phyloP scores from a whole-genome alignment of 2,329 filamentous ascomycete genomes.

The Blumeriella jaapii region DNA sequence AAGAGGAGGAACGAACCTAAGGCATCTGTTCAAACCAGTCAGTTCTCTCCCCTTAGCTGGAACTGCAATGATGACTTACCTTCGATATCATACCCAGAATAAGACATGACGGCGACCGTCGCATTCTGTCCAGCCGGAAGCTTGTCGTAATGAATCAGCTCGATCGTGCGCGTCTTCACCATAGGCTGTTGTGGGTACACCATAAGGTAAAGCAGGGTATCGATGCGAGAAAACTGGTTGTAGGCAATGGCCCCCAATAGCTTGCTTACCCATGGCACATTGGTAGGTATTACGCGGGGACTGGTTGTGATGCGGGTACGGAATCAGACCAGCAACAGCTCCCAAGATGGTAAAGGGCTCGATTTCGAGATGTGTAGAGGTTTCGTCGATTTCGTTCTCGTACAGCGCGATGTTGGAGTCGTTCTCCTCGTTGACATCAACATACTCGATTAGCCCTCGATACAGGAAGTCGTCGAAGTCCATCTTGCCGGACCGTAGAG shows the following conservation, averaged over 20 bases:
- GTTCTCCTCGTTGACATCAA: slow-evolving; percentile 98
- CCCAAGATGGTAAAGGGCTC: slow-evolving; percentile 96
- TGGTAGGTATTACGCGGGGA: slow-evolving; percentile 98
- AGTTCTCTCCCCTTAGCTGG: no score
- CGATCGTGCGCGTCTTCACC: slow-evolving; percentile 94
- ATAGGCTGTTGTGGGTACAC: slow-evolving; percentile 97
- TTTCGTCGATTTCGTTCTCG: slow-evolving; percentile 69
- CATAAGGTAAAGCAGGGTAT: slow-evolving; percentile 90
- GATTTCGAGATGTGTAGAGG: slow-evolving; percentile 91
- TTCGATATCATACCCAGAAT: slow-evolving; percentile 98
- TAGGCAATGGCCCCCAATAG: slow-evolving; percentile 96
- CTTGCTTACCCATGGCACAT: slow-evolving; percentile 99
- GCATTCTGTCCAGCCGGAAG: slow-evolving; percentile 94
- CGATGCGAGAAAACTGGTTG: slow-evolving; percentile 95
- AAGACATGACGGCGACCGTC: slow-evolving; percentile 97
- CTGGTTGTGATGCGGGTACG: slow-evolving; percentile 97
- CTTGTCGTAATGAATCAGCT: slow-evolving; percentile 94
- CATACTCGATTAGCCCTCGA: slow-evolving; percentile 84
- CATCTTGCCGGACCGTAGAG: slow-evolving; percentile 71
- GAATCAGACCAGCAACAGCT: slow-evolving; percentile 90
- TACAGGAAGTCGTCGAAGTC: slow-evolving; percentile 91
- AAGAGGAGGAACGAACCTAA: no score
- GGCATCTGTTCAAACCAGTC: no score
- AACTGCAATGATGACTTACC: no score
- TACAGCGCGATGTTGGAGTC: slow-evolving; percentile 88